A percentile compares a stretch with the other conserved stretches of the same genome.
These are phyloP conservation scores for Metarhizium album DNA, from an alignment of 2,329 filamentous ascomycete genomes.

Conservation along the genomic window DNA sequence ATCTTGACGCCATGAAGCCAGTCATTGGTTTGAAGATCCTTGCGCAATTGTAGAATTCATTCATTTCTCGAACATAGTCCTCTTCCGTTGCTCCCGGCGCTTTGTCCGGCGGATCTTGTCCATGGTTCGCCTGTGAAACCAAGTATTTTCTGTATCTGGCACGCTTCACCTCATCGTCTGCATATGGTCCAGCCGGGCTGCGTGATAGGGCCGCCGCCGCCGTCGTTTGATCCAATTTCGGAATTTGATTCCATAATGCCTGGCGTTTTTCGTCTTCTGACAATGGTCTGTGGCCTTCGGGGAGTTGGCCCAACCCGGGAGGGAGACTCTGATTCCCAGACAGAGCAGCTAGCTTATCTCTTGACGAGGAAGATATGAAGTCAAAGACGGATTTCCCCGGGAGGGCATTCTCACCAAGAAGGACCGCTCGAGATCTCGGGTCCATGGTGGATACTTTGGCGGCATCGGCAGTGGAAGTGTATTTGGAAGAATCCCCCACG, in stretches of 20 bases:
- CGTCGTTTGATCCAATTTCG: slow-evolving; percentile 53
- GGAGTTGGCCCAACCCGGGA: slow-evolving; percentile 63
- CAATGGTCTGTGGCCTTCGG: slow-evolving; percentile 47
- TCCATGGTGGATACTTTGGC: slow-evolving; percentile 68
- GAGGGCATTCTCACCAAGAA: slow-evolving; percentile 66
- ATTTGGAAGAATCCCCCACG: slow-evolving; percentile 18
- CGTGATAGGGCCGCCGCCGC: slow-evolving; percentile 59
- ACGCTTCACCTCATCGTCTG: slow-evolving; percentile 69
- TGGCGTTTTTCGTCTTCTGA: slow-evolving; percentile 53
- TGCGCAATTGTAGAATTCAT: slow-evolving; percentile 57
- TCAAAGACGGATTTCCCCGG: slow-evolving; percentile 95
- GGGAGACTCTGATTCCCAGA: slow-evolving; percentile 72
- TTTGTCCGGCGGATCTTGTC: slow-evolving; percentile 36
- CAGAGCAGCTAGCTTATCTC: slow-evolving; percentile 63
- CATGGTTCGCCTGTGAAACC: slow-evolving; percentile 51
- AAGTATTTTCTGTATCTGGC: slow-evolving; percentile 74
- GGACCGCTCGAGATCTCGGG: slow-evolving; percentile 62
- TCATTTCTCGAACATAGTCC: slow-evolving; percentile 71
- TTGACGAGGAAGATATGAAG: slow-evolving; percentile 68
- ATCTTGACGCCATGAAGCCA: slow-evolving; percentile 85
- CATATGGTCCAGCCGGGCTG: slow-evolving; percentile 62
- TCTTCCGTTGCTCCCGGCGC: slow-evolving; percentile 40
- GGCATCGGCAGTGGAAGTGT: slow-evolving; percentile 62
- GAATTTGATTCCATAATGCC: slow-evolving; percentile 47
- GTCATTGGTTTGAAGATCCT: slow-evolving; percentile 83